Conservation (phyloP, 139 green algal species). For the Pseudopediastrum boryanum region DNA sequence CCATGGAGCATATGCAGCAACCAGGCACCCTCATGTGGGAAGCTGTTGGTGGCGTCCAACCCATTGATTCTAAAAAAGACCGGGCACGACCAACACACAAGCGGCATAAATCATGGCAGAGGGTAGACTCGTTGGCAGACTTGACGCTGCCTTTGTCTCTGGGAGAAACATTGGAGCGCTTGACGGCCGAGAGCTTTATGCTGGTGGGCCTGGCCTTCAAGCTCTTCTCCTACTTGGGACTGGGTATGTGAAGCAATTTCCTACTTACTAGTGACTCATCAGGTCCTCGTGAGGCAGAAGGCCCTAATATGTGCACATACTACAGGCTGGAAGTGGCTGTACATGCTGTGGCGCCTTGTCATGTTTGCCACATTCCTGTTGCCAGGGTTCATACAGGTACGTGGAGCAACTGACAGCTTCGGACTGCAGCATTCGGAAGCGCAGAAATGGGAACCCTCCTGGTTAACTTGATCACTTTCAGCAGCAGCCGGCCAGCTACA, state of each 20-base stretch:
- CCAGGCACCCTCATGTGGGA: background rate
- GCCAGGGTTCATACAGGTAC: slow-evolving; percentile 66
- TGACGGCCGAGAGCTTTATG: background rate
- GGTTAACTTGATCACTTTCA: background rate
- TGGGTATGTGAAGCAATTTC: slow-evolving; percentile 40
- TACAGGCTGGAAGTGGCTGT: slow-evolving; percentile 58
- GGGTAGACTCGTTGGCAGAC: slow-evolving; percentile 40
- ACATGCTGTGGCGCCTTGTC: slow-evolving; percentile 48
- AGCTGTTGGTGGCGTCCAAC: too few relatives aligned
- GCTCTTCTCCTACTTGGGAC: slow-evolving; percentile 52
- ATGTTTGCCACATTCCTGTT: slow-evolving; percentile 60
- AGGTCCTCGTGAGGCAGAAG: background rate
- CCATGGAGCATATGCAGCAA: background rate
- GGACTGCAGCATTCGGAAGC: background rate
- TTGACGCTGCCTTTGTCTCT: slow-evolving; percentile 5
- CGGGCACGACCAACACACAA: background rate
- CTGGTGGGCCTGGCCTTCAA: slow-evolving; percentile 38
- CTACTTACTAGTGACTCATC: background rate
- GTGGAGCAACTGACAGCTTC: background rate
- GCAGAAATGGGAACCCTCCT: background rate
- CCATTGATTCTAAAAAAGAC: background rate
- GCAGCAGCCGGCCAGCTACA: background rate
- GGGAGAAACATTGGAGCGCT: slow-evolving; percentile 11
- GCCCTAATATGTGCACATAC: background rate
- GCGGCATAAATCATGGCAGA: slow-evolving; percentile 1